Evolutionary conservation across 2,329 filamentous ascomycete genomes (phyloP), one percentile per base, ranked within the genome.

Genomic region (Epichloe coenophiala): DNA sequence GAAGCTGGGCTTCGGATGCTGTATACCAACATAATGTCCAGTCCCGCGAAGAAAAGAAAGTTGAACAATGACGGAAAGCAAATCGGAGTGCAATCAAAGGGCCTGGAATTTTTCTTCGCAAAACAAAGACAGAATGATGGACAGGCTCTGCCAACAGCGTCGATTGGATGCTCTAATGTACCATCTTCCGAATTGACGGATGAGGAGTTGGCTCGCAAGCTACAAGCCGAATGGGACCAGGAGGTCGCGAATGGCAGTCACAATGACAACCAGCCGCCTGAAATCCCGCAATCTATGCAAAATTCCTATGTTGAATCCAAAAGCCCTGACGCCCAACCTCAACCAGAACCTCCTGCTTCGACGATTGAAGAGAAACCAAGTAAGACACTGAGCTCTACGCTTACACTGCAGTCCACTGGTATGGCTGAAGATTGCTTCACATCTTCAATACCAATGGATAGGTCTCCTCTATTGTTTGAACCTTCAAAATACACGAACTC

Each of bases 51-150:
- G 71, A 86, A 86, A 64, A 78, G 88, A 52, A 95, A 91, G 72
- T 65, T 78, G 44, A 87, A 86, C 62, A 82, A 81, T 60, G 77
- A 79, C 55, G 64, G 68, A 45, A 77, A 82, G 51, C 63, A 75
- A 27, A 56, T 64, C 6, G 53, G 63, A 12, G 50, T 55, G 9
- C 64, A 68, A 13, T 46, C 75, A 27, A 80, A 79, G 55, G 83
- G 82, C 38, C 72, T 95, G 36, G 87, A 93, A 62, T 95, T 86
- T 65, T 96, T 95, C 73, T 96, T 95, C 63, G 76, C 81, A 5
- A 94, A 84, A 59, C 87, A 90, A 60, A 80, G 75, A 52, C 68
- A 76, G 51, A 69, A 64, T 52, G 63, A 56, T 49, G 49, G 45
- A 21, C 51, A 48, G 47, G 54, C 46, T 27, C 13, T 33, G 15